Evolutionary conservation across 176 grass and related monocot genomes (phyloP), one percentile per base, ranked within the genome.

Genomic region (Carex myosuroides): DNA sequence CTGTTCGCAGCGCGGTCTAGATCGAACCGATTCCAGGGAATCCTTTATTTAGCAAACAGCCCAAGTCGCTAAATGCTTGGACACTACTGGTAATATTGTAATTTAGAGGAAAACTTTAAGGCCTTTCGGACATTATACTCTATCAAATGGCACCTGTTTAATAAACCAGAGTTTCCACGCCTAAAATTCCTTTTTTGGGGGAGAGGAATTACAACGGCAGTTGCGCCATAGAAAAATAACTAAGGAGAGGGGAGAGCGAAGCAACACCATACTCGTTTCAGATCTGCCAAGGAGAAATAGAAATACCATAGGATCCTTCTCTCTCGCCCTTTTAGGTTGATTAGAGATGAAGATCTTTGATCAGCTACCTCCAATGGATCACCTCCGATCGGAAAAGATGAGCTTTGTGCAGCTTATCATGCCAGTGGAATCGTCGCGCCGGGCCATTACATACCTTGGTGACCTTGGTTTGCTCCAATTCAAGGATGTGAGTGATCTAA

Each of bases 361-460:
- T 63, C 83, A 87, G 30, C 84, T 99, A 29, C 97, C 97, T 32
- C 88, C 93, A 46, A 92, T 99, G 97, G 93, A 99, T 81, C 91
- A 91, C 90, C 88, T 99, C 61, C 93, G 97, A 85, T 99, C 97
- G 16, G 97, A 99, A 85, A 88, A 91, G 87, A 96, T 99, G 97
- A 91, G 93, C 97, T 88, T 94, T 85, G 97, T 99, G 87, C 97
- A 94, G 85, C 91, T 99, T 84, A 99, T 99, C 70, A 96, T 93
- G 77, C 97, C 97, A 84, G 93, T 91, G 42, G 97, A 99, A 86
- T 88, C 90, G 78, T 84, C 93, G 37, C 97, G 91, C 88, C 84
- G 88, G 70, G 88, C 97, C 83, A 86, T 99, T 85, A 92, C 91
- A 44, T 99, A 99, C 87, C 93, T 99, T 70, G 97, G 97, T 35